Base-by-base conservation (phyloP, 164 flowering plant species). In the Kalanchoe fedtschenkoi region DNA sequence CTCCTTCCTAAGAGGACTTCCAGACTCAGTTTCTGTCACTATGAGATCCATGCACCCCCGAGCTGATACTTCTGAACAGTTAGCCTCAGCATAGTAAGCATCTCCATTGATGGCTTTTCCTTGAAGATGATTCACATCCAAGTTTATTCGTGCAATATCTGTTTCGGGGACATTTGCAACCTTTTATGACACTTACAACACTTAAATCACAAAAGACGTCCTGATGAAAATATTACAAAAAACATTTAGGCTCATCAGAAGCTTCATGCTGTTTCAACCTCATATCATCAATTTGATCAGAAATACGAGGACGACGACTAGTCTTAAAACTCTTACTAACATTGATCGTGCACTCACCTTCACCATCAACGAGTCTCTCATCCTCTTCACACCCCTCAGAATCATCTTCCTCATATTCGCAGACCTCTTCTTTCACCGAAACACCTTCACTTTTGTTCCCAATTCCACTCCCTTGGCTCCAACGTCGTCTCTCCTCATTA, bases 1-100 rank as follows among this genome's bases (percentile, higher is more conserved):
- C 58, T 90, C 95, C 70, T 81, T 84, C 65, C 89, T 79, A 59
- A 86, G 83, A 70, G 81, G 78, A 72, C 77, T 78, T 42, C 91
- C 87, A 67, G 84, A 79, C 14, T 85, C 85, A 69, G 80, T 85
- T 53, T 82, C 96, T 59, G 21, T 16, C 21, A 74, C 73, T 62
- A 55, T 76, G 2, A 66, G 14, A 41, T 82, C 93, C 76, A 84
- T 84, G 62, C 73, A 80, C 65, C 76, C 78, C 39, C 65, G 34
- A 63, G 56, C 58, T 6, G 82, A 62, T 21, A 77, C 85, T 39
- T 80, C 86, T 2, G 68, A 58, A 17, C 77, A 79, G 30, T 83
- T 86, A 67, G 73, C 78, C 68, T 79, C 89, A 6, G 86, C 39
- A 62, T 82, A 82, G 58, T 81, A 87, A 59, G 72, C 34, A 13